Conservation (phyloP, 1,284 basidiomycete genomes). For the Leucoagaricus sp. region DNA sequence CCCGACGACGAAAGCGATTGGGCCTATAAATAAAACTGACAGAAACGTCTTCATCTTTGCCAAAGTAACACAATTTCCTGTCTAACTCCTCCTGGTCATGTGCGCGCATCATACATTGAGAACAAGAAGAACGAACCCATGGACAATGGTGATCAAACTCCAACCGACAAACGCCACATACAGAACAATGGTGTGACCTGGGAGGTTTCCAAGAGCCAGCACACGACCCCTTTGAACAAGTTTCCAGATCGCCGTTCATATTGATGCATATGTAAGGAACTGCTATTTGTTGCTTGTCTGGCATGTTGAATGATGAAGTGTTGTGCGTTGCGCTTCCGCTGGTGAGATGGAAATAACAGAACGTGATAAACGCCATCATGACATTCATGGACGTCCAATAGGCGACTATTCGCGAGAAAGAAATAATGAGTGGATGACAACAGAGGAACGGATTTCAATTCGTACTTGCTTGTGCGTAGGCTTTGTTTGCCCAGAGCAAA, state of each 20-base stretch:
- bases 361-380: conserved; percentile 30
- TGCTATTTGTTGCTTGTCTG: conserved; percentile 30
- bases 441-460: not conserved
- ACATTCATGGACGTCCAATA: conserved; percentile 34
- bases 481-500: conserved; percentile 37
- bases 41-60: conserved; percentile 45
- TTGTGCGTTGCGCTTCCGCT: conserved; percentile 34
- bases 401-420: conserved; percentile 25
- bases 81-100: conserved; percentile 28
- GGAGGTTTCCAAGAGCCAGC: conserved; percentile 51
- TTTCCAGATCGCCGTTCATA: conserved; percentile 35
- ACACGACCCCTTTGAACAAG: conserved; percentile 42
- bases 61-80: conserved; percentile 52
- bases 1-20: conserved; percentile 33
- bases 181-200: conserved; percentile 51
- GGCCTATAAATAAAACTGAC: conserved; percentile 36
- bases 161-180: conserved; percentile 48
- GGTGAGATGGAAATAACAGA: conserved; percentile 39
- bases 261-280: conserved; percentile 46
- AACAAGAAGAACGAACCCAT: conserved; percentile 39
- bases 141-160: conserved; percentile 60
- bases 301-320: conserved; percentile 31
- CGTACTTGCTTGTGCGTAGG: conserved; percentile 36
- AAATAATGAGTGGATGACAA: not conserved
- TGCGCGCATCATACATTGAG: not conserved